These are phyloP conservation scores for Miscanthus sacchariflorus DNA, from an alignment of 202 grass and related monocot genomes.

Conservation along the genomic window DNA sequence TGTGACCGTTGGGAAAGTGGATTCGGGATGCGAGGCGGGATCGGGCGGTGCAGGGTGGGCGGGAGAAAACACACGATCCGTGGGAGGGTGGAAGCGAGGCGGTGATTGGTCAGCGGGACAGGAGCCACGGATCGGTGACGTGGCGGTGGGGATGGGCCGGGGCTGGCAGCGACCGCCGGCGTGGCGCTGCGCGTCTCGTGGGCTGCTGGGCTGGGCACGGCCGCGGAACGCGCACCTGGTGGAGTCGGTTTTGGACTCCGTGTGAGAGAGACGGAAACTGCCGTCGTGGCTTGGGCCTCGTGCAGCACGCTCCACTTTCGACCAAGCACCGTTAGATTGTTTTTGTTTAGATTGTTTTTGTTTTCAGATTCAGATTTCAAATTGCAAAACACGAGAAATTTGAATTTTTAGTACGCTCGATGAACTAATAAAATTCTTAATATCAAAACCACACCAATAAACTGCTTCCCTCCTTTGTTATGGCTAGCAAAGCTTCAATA, in stretches of 20 bases:
- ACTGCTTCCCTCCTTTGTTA: no score
- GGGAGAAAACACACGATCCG: slow-evolving; percentile 56
- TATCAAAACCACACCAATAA: no score
- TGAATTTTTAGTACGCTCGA: no score
- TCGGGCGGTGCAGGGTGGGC: background rate
- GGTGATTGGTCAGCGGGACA: background rate
- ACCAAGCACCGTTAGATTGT: no score
- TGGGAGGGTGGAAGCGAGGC: background rate
- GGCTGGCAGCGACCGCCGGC: background rate
- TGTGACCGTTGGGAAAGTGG: slow-evolving; percentile 29
- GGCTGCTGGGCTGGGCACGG: background rate
- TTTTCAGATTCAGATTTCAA: no score
- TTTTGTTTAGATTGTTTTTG: no score
- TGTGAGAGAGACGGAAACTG: background rate
- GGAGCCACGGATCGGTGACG: slow-evolving; percentile 38
- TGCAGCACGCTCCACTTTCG: background rate
- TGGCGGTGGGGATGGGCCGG: accelerated
- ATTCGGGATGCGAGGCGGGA: background rate
- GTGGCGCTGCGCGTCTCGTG: background rate
- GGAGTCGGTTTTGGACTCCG: background rate
- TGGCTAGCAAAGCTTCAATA: no score
- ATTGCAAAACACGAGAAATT: no score
- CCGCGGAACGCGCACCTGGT: background rate
- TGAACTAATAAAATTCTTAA: no score
- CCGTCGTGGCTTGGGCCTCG: background rate